Conservation (phyloP, 2,329 filamentous ascomycete genomes). For the Claviceps paspali region DNA sequence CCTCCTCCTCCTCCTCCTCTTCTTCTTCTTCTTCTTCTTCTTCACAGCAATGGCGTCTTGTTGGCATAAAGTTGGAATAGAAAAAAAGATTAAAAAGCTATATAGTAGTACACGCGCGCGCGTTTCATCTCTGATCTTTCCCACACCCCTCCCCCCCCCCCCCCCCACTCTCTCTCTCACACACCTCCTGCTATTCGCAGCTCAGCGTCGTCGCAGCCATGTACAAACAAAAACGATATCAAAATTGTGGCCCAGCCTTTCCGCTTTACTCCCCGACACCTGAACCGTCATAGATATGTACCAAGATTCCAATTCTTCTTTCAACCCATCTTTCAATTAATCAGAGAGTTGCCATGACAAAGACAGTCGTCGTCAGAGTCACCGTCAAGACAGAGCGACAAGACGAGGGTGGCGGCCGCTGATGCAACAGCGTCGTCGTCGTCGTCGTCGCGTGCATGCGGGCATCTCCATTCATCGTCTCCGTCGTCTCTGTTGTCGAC, state of each 20-base stretch:
- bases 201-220: too few relatives aligned
- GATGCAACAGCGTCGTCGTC: background rate
- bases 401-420: background rate
- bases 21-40: too few relatives aligned
- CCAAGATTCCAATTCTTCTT: conserved; percentile 1
- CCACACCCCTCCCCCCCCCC: background rate
- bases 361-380: conserved; percentile 10
- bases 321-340: conserved; percentile 5
- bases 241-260: background rate
- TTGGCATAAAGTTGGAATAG: too few relatives aligned
- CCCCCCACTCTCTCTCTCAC: background rate
- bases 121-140: background rate
- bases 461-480: background rate
- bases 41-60: too few relatives aligned
- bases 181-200: too few relatives aligned
- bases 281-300: conserved; percentile 8
- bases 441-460: background rate
- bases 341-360: conserved; percentile 9
- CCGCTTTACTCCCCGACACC: background rate
- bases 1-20: too few relatives aligned
- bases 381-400: conserved; percentile 7
- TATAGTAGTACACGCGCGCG: too few relatives aligned
- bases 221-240: conserved; percentile 1
- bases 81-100: too few relatives aligned
- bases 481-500: background rate